A percentile compares a stretch with the other conserved stretches of the same genome.
Conservation (phyloP, 23 red algal species). For the Chondrus crispus region DNA sequence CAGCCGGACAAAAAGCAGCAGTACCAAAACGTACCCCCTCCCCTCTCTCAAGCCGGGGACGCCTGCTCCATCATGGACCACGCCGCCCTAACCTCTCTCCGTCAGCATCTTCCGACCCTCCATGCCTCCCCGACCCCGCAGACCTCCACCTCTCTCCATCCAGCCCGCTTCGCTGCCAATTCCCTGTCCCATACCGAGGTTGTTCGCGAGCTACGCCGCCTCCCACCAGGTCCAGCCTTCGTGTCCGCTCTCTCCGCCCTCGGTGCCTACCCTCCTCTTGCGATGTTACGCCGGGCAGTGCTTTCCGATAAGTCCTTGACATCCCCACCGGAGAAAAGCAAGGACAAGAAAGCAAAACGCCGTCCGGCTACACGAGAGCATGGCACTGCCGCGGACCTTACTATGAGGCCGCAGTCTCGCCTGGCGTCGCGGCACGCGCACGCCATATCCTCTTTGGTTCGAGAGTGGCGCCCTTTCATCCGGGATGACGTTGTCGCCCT, state of each 20-base stretch:
- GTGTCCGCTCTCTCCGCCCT: background rate
- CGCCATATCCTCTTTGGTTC: background rate
- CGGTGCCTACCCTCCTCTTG: background rate
- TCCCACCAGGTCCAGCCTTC: background rate
- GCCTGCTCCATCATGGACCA: too few relatives aligned
- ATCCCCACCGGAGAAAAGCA: too few relatives aligned
- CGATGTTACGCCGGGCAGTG: background rate
- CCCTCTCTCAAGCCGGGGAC: too few relatives aligned
- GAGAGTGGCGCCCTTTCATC: background rate
- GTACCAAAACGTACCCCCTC: too few relatives aligned
- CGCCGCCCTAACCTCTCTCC: too few relatives aligned
- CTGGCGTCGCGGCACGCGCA: background rate
- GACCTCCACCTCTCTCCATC: background rate
- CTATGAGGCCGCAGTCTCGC: background rate
- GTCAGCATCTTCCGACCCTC: background rate
- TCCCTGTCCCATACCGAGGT: background rate
- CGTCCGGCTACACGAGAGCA: background rate
- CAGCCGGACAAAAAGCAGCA: too few relatives aligned
- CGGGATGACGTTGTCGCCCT: background rate
- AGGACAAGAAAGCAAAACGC: background rate
- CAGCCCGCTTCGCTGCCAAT: background rate
- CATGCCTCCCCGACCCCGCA: background rate
- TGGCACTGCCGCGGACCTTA: too few relatives aligned
- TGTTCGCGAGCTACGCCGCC: background rate
- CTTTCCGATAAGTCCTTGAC: background rate